Percentiles rank a stretch among this genome's conserved stretches.
Evolutionary conservation across 2,329 filamentous ascomycete genomes (phyloP).

Genomic region (Chaetomium sp.): DNA sequence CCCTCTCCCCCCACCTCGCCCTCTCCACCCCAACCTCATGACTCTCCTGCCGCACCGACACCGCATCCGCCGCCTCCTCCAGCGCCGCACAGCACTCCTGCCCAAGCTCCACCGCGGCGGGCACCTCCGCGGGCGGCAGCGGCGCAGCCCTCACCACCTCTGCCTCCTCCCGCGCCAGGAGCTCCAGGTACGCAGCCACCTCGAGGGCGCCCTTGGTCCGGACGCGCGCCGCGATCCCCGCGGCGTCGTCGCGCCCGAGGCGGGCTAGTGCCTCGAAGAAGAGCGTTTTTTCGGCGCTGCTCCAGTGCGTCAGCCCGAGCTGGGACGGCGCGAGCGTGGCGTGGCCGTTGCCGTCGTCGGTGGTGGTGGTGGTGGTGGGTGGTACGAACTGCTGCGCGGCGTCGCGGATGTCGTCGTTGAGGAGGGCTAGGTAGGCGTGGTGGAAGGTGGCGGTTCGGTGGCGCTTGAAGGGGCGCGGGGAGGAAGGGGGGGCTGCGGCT

Average conservation of each 20-base stretch:
- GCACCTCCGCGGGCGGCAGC: conserved; percentile 58
- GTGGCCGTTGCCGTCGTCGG: conserved; percentile 18
- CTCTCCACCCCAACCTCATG: conserved; percentile 63
- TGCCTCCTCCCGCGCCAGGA: conserved; percentile 53
- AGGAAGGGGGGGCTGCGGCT: neutral
- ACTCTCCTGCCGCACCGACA: conserved; percentile 65
- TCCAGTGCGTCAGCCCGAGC: conserved; percentile 73
- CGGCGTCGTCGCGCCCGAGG: conserved; percentile 64
- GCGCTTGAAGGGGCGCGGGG: conserved; percentile 45
- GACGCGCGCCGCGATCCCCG: conserved; percentile 64
- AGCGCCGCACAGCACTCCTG: conserved; percentile 65
- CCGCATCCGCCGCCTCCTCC: conserved; percentile 67
- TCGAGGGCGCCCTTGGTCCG: conserved; percentile 74
- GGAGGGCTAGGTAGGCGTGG: conserved; percentile 50
- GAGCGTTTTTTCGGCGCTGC: conserved; percentile 65
- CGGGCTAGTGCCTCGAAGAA: conserved; percentile 69
- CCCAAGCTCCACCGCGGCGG: conserved; percentile 71
- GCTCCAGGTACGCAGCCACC: conserved; percentile 67
- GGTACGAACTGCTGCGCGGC: conserved; percentile 43
- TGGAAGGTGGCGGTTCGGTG: conserved; percentile 47
- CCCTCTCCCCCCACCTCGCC: conserved; percentile 58
- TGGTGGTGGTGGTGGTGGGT: conserved; percentile 30
- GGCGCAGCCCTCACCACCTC: conserved; percentile 39
- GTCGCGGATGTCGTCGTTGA: conserved; percentile 62
- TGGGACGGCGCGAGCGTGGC: conserved; percentile 51